Percentiles rank a stretch among this genome's conserved stretches.
Conservation (phyloP, 768 basidiomycete species). For the Wakefieldia striispora region DNA sequence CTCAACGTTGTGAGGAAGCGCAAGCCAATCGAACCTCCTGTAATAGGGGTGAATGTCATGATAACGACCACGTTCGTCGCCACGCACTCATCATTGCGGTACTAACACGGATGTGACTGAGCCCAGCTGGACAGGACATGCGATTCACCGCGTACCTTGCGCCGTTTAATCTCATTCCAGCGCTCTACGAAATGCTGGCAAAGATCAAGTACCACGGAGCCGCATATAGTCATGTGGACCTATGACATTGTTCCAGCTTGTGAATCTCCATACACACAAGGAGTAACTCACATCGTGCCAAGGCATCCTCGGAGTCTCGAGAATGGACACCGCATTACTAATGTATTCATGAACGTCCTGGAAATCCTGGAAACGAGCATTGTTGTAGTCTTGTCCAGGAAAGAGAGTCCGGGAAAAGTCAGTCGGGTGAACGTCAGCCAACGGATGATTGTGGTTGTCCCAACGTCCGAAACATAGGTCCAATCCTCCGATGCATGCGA, state of each 20-base stretch:
- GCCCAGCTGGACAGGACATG: not conserved
- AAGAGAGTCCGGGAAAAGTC: conserved; percentile 80
- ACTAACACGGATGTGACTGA: conserved; percentile 20
- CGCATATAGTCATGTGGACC: conserved; percentile 84
- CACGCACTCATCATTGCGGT: conserved; percentile 45
- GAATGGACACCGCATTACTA: conserved; percentile 62
- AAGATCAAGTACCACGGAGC: conserved; percentile 84
- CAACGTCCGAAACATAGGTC: conserved; percentile 97
- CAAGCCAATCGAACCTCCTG: conserved; percentile 65
- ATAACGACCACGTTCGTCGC: not conserved
- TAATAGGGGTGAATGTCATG: conserved; percentile 5
- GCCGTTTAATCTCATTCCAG: conserved; percentile 87
- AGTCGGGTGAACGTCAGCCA: conserved; percentile 91
- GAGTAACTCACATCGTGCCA: conserved; percentile 84
- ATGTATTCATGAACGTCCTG: conserved; percentile 76
- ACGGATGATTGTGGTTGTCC: conserved; percentile 89
- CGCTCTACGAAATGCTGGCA: conserved; percentile 91
- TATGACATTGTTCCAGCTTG: conserved; percentile 24
- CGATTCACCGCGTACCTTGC: conserved; percentile 49
- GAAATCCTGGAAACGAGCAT: conserved; percentile 85
- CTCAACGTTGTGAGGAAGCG: conserved; percentile 71
- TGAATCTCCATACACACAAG: not conserved
- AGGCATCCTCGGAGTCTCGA: conserved; percentile 79
- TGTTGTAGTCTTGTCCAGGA: conserved; percentile 93
- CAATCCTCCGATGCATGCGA: conserved; percentile 87